Evolutionary conservation across 768 basidiomycete genomes (phyloP), one percentile per base, ranked within the genome.

Genomic region (Boletellus ananiceps): DNA sequence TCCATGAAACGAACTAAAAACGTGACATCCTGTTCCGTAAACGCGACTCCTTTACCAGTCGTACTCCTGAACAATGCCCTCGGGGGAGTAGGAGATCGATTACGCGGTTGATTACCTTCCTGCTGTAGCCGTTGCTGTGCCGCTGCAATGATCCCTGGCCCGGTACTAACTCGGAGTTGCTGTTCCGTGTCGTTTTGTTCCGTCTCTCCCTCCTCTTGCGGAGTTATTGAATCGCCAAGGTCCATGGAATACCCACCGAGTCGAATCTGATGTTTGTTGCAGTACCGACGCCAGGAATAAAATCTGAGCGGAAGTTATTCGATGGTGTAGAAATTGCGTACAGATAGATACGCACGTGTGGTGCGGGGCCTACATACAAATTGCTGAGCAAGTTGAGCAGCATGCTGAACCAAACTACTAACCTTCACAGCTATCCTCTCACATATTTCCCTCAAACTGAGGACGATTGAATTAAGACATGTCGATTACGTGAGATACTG

Each of bases 191-290:
- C 69, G 18, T 69, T 70, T 27, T 73, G 69, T 15, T 76, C 76
- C 7, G 63, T 63, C 2, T 70, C 74, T 15, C 71, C 74, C 4
- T 74, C 78, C 39, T 70, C 69, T 29, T 68, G 65, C 4, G 74
- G 74, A 15, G 75, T 71, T 14, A 66, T 71, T 9, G 75, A 73
- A 15, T 79, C 77, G 33, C 79, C 80, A 7, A 74, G 64, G 46
- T 79, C 83, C 89, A 92, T 91, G 8, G 80, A 72, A 57, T 92
- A 93, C 2, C 88, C 88, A 21, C 88, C 87, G 0, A 93, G 74
- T n/a, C 87, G 82, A 43, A 93, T 93, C 66, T 92, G 88, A 64
- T 93, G 89, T 62, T 92, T 93, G 64, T 93, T 93, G 71, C 90
- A 93, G 60, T 92, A 93, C 38, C 90, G 81, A 35, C 90, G 79